Conservation (phyloP, 441 rosid species). For the Daphne laureola region DNA sequence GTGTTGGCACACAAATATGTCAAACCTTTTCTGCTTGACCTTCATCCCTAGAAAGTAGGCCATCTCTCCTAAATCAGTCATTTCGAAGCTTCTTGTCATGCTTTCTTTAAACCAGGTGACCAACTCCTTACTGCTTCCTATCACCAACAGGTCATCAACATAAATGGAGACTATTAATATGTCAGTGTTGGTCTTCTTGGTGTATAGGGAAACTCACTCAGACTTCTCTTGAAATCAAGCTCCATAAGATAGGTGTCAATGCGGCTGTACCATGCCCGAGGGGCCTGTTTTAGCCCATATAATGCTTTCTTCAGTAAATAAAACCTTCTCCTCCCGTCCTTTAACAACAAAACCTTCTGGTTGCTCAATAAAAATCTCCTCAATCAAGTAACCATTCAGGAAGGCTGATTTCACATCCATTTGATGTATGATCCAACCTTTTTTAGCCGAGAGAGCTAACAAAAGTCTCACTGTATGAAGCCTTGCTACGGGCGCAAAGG, state of each 20-base stretch:
- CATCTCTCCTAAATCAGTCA: not conserved
- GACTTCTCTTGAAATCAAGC: not conserved
- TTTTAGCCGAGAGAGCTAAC: not conserved
- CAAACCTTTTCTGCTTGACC: not conserved
- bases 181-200: no score
- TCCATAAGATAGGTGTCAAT: not conserved
- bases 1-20: not conserved
- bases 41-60: not conserved
- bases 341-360: not conserved
- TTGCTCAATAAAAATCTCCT: slow-evolving; percentile 8
- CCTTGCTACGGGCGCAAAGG: not conserved
- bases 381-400: slow-evolving; percentile 4
- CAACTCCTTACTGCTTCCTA: not conserved
- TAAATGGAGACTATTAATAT: not conserved
- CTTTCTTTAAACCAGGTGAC: not conserved
- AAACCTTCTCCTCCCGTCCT: not conserved
- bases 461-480: not conserved
- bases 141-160: slow-evolving; percentile 5
- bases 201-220: no score
- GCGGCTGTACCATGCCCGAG: not conserved
- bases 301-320: not conserved
- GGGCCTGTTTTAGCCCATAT: slow-evolving; percentile 1
- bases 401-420: slow-evolving; percentile 12
- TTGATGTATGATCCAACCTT: slow-evolving; percentile 4
- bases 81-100: slow-evolving; percentile 7